Evolutionary conservation across 306 rosid species (phyloP), one percentile per base, ranked within the genome.

Genomic region (Vachellia pachyceras): DNA sequence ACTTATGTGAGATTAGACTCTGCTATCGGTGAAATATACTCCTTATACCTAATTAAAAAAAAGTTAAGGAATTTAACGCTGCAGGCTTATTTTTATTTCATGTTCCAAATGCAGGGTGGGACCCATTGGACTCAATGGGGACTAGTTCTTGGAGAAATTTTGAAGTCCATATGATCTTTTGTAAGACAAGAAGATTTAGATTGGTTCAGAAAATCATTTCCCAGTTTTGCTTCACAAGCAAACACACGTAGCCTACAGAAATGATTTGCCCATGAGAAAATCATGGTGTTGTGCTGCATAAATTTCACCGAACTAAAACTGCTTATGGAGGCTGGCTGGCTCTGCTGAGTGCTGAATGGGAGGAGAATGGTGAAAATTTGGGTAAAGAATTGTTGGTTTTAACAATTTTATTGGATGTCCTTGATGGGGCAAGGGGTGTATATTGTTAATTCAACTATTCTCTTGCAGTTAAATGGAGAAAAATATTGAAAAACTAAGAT

Each of bases 101-200:
- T 63, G 20, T 85, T 77, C 18, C 45, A 49, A 80, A 61, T 89
- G 86, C 87, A 91, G 98, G 98, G 97, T 77, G 97, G 98, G 82
- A 91, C 94, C 66, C 98, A 94, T 84, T 91, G 98, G 97, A 91
- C 95, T 85, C 98, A 94, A 71, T 91, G 98, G 98, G 98, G 97
- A 72, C 85, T 94, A 50, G 97, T 90, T 73, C 92, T 94, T 14
- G 98, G 94, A 79, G 98, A 94, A 91, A 91, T 94, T 76, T 76
- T 94, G 82, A 86, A 89, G 84, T 87, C 82, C 46, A 37, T 94
- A 36, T 60, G 66, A 60, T 36, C 11, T 7, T n/a, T 45, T 68
- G 80, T 80, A 76, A 3, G 23, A 42, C 37, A n/a, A 76, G 71
- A 23, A 76, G 75, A 67, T 82, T 54, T 29, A 64, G 70, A 71